Base-by-base conservation (phyloP, 2,329 filamentous ascomycete genomes). In the Colletotrichum falcatum region DNA sequence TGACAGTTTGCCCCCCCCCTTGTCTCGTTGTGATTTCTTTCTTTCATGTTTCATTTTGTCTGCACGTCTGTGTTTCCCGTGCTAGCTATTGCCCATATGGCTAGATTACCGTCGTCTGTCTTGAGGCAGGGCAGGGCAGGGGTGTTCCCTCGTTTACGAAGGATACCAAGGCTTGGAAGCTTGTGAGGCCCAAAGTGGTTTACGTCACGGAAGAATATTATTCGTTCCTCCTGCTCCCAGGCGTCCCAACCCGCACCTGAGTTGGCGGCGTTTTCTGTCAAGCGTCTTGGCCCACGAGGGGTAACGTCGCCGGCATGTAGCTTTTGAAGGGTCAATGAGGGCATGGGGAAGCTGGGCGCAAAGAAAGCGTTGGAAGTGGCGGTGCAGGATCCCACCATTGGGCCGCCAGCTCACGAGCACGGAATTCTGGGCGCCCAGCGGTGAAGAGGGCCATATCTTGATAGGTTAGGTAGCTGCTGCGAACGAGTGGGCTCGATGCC, bases 121-220 rank as follows among this genome's bases (percentile, higher is more conserved):
- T 60, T 51, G 12, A 30, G 42, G 16, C 58, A 42, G 20, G 7
- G 16, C 58, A 42, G 20, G 7, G 20, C n/a, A 49, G 39, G 35
- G 35, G 54, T 18, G 30, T 20, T 61, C 58, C 56, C 63, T 58
- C 67, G 63, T 58, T 67, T 67, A 58, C 64, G 64, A 70, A 70
- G 63, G 51, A 67, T 62, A 62, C 64, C 64, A 70, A 59, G 58
- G 12, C 63, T n/a, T 58, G 42, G 67, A 59, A 51, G 12, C 63
- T n/a, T 58, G 42, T 46, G n/a, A 42, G 51, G 30, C 58, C 56
- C 51, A 61, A 44, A 55, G 9, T 33, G 42, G 42, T 66, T 53
- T 70, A 70, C 67, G 63, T 70, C 63, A 70, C 63, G 51, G 48
- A 16, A 56, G 9, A 46, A 53, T 46, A 54, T 30, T 46, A 53